phyloP scores from a whole-genome alignment of 1,139 yeast species.

The Blastobotrys persicus region DNA sequence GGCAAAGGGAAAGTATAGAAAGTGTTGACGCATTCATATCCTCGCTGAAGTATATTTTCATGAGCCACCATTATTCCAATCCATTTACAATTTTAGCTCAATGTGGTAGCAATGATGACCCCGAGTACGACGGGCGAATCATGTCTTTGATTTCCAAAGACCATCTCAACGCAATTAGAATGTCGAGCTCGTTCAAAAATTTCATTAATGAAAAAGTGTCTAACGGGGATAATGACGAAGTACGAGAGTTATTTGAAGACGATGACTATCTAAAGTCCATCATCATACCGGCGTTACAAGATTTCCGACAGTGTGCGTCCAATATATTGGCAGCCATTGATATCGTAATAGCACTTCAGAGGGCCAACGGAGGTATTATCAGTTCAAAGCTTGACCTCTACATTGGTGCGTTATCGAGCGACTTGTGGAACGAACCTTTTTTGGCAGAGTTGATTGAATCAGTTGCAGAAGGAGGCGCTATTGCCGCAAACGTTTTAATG shows the following conservation, averaged over 20 bases:
- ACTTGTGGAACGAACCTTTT: slow-evolving; percentile 6
- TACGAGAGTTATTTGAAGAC: slow-evolving; percentile 9
- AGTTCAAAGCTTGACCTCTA: slow-evolving; percentile 16
- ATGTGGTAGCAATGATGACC: slow-evolving; percentile 39
- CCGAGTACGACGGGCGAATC: neutral
- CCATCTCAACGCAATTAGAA: slow-evolving; percentile 42
- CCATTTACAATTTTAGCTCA: slow-evolving; percentile 51
- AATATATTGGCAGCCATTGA: slow-evolving; percentile 16
- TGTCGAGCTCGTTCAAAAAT: slow-evolving; percentile 48
- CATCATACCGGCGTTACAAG: neutral
- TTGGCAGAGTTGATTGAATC: neutral
- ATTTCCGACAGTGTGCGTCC: neutral
- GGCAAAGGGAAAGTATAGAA: slow-evolving; percentile 34
- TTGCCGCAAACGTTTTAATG: neutral
- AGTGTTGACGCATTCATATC: slow-evolving; percentile 52
- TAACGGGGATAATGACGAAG: slow-evolving; percentile 4
- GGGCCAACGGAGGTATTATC: slow-evolving; percentile 2
- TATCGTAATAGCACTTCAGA: slow-evolving; percentile 15
- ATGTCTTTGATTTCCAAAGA: slow-evolving; percentile 18
- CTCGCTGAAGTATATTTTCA: slow-evolving; percentile 57
- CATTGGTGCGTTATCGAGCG: slow-evolving; percentile 16
- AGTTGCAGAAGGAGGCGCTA: neutral
- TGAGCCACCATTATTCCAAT: slow-evolving; percentile 70
- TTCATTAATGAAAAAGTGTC: slow-evolving; percentile 35
- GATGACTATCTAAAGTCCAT: slow-evolving; percentile 7